A percentile compares a stretch with the other conserved stretches of the same genome.
Evolutionary conservation across 2,329 filamentous ascomycete species (phyloP).

Genomic region (Colletotrichum sp.): DNA sequence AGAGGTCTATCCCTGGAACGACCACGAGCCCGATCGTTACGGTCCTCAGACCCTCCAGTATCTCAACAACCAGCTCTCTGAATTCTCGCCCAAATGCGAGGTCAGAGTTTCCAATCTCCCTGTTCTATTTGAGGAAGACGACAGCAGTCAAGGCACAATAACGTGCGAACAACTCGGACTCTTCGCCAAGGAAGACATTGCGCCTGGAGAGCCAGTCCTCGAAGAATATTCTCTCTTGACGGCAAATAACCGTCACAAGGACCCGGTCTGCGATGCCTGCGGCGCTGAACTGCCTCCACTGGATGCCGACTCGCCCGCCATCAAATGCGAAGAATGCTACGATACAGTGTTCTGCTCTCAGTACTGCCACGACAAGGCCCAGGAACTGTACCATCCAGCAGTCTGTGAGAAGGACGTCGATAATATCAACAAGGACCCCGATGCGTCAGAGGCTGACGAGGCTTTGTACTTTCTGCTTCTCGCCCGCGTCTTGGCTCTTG

Average conservation of each 20-base stretch:
- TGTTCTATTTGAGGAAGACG: constrained; percentile 63
- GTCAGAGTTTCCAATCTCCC: constrained; percentile 79
- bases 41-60: constrained; percentile 70
- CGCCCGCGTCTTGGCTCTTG: constrained; percentile 66
- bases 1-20: constrained; percentile 74
- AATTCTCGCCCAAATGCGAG: constrained; percentile 80
- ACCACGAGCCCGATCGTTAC: constrained; percentile 71
- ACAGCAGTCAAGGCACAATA: constrained; percentile 51
- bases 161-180: constrained; percentile 83
- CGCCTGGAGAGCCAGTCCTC: constrained; percentile 76
- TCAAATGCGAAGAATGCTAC: constrained; percentile 64
- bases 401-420: constrained; percentile 71
- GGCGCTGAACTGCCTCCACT: constrained; percentile 73
- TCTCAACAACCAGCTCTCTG: constrained; percentile 72
- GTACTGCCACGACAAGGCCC: constrained; percentile 61
- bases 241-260: constrained; percentile 86
- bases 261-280: constrained; percentile 88
- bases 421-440: constrained; percentile 66
- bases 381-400: constrained; percentile 65
- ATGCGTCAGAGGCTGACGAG: constrained; percentile 62
- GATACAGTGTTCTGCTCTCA: constrained; percentile 71
- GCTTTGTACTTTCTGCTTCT: constrained; percentile 68
- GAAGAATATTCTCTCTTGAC: constrained; percentile 86
- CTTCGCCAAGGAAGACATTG: constrained; percentile 84
- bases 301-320: constrained; percentile 47